These are phyloP conservation scores for Sclerotinia sclerotiorum DNA, from an alignment of 2,329 filamentous ascomycete species.

Conservation along the genomic window DNA sequence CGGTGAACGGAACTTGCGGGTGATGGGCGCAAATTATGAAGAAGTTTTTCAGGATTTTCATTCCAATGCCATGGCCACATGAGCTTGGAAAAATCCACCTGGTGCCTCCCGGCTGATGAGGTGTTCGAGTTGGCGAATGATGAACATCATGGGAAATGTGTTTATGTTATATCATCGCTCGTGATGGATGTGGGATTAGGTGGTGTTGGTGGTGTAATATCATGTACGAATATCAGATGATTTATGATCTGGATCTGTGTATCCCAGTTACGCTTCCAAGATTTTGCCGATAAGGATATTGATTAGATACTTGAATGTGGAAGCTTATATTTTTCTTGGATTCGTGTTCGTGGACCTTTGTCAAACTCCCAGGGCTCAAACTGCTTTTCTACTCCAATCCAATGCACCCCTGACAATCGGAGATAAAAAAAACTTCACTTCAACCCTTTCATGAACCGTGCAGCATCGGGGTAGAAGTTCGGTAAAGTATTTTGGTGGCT, in stretches of 20 bases:
- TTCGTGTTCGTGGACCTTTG: constrained; percentile 14
- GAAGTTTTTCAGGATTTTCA: constrained; percentile 11
- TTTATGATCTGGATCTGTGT: constrained; percentile 13
- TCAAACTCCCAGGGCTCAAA: not conserved
- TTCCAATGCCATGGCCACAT: constrained; percentile 15
- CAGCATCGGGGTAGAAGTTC: constrained; percentile 8
- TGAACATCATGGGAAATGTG: constrained; percentile 1
- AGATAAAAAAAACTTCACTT: constrained; percentile 8
- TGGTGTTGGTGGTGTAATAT: constrained; percentile 5
- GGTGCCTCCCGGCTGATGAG: constrained; percentile 7
- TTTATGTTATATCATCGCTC: constrained; percentile 5
- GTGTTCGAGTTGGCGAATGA: constrained; percentile 10
- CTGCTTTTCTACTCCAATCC: not conserved
- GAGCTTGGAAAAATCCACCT: not conserved
- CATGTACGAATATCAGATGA: constrained; percentile 17
- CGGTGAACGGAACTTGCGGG: constrained; percentile 19
- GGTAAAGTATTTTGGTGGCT: constrained; percentile 14
- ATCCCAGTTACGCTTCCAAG: not conserved
- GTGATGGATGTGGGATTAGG: not conserved
- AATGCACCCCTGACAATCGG: constrained; percentile 7
- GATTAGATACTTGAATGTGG: not conserved
- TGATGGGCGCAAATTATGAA: not conserved
- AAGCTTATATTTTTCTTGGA: constrained; percentile 9
- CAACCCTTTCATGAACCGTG: constrained; percentile 22
- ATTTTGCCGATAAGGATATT: not conserved